Evolutionary conservation across 2,329 filamentous ascomycete genomes (phyloP), one percentile per base, ranked within the genome.

Genomic region (Phaeophleospora eucalypticola): DNA sequence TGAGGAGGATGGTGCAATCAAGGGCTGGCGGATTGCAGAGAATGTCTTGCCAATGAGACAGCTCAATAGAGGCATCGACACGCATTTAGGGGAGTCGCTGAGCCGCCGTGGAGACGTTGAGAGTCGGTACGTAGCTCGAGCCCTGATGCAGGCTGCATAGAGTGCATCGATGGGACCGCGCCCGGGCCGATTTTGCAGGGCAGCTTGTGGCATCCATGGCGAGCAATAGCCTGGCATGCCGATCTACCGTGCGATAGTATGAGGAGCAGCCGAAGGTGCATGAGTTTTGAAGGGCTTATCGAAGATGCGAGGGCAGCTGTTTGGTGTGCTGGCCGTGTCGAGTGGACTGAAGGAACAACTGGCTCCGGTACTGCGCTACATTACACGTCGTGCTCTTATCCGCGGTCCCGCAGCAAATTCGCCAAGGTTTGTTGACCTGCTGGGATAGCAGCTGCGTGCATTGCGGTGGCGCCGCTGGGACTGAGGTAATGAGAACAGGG

Each of bases 31-130:
- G n/a, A n/a, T n/a, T n/a, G n/a, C n/a, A n/a, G n/a, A n/a, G n/a
- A n/a, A n/a, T n/a, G n/a, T n/a, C n/a, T n/a, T n/a, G n/a, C n/a
- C n/a, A n/a, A n/a, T n/a, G n/a, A n/a, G n/a, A n/a, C n/a, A n/a
- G n/a, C n/a, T n/a, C n/a, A n/a, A n/a, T n/a, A n/a, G n/a, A n/a
- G n/a, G 3, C 12, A 15, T 34, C 36, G 43, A 40, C 20, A 33
- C 4, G 24, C 9, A n/a, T 15, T 19, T 19, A 15, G 12, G 27
- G 15, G 42, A 39, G 35, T 45, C 15, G 39, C 18, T 27, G 12
- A 32, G 39, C 39, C 14, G 7, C 32, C 18, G 36, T 9, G 36
- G 37, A 41, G 32, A 27, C 36, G 43, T 46, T 46, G 43, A 46
- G 21, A 3, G 32, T 29, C 24, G 24, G 24, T 29, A 29, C 24